A percentile compares a stretch with the other conserved stretches of the same genome.
Evolutionary conservation across 2,329 filamentous ascomycete species (phyloP).

Genomic region (Cordyceps pruinosa): DNA sequence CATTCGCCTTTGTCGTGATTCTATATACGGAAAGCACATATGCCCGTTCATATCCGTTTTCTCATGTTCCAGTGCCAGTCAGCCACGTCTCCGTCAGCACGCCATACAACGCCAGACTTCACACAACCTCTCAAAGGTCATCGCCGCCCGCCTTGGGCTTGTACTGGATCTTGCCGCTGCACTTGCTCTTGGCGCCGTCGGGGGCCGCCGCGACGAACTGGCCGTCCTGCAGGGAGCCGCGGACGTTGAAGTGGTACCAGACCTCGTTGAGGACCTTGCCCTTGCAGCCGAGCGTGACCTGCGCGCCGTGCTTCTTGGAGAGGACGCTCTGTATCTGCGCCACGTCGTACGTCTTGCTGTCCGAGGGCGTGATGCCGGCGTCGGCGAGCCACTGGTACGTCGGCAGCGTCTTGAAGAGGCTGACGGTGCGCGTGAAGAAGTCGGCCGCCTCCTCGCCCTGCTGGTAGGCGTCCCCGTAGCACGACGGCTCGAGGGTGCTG

Average conservation of each 20-base stretch:
- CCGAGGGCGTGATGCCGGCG: constrained; percentile 53
- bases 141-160: constrained; percentile 36
- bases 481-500: constrained; percentile 58
- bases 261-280: constrained; percentile 42
- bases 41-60: neutral
- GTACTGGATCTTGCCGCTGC: constrained; percentile 61
- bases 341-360: constrained; percentile 50
- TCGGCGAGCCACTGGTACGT: constrained; percentile 55
- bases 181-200: constrained; percentile 54
- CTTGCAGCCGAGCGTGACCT: constrained; percentile 52
- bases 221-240: constrained; percentile 52
- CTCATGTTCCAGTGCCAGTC: neutral
- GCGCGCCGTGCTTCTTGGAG: constrained; percentile 43
- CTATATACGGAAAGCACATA: no score
- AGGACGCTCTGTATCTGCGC: constrained; percentile 54
- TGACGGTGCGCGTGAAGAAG: constrained; percentile 60
- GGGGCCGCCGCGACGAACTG: constrained; percentile 50
- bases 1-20: no score
- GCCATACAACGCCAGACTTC: no score
- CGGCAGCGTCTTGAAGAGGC: constrained; percentile 59
- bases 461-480: constrained; percentile 54
- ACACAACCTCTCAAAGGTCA: neutral
- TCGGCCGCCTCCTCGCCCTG: constrained; percentile 59
- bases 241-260: constrained; percentile 58
- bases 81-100: neutral